Evolutionary conservation across 73 alveolate genomes (phyloP).

Genomic region (Symbiodinium natans): DNA sequence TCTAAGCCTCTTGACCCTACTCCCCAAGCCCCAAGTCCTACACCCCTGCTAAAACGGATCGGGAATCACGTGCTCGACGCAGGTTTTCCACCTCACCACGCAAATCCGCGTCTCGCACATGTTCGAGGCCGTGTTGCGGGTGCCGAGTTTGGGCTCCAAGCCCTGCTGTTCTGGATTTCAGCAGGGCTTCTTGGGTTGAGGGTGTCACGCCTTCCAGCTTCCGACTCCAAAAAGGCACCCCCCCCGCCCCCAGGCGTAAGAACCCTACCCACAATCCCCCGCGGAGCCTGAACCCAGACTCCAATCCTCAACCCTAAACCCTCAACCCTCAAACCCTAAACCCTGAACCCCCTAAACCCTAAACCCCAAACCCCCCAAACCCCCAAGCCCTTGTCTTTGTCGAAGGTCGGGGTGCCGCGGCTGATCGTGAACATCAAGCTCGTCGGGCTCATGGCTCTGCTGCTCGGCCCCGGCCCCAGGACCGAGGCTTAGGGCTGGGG

Average conservation of each 20-base stretch:
- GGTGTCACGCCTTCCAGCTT: neutral
- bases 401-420: constrained; percentile 82
- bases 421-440: constrained; percentile 82
- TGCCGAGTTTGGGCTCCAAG: neutral
- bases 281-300: too few relatives aligned
- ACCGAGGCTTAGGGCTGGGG: too few relatives aligned
- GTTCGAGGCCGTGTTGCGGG: constrained; percentile 49
- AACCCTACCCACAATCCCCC: too few relatives aligned
- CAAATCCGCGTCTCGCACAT: constrained; percentile 92
- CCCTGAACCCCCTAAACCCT: neutral
- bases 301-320: too few relatives aligned
- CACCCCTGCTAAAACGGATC: neutral
- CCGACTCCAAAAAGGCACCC: too few relatives aligned
- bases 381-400: neutral
- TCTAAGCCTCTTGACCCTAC: too few relatives aligned
- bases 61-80: too few relatives aligned
- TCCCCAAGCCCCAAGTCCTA: neutral
- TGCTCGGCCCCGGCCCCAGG: constrained; percentile 15
- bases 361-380: neutral
- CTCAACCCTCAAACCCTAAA: too few relatives aligned
- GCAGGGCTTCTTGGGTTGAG: neutral
- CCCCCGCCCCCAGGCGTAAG: too few relatives aligned
- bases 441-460: constrained; percentile 68
- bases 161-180: neutral
- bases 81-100: constrained; percentile 91